Percentiles rank a stretch among this genome's conserved stretches.
Conservation (phyloP, 2,329 filamentous ascomycete species). For the Xylaria sp. region DNA sequence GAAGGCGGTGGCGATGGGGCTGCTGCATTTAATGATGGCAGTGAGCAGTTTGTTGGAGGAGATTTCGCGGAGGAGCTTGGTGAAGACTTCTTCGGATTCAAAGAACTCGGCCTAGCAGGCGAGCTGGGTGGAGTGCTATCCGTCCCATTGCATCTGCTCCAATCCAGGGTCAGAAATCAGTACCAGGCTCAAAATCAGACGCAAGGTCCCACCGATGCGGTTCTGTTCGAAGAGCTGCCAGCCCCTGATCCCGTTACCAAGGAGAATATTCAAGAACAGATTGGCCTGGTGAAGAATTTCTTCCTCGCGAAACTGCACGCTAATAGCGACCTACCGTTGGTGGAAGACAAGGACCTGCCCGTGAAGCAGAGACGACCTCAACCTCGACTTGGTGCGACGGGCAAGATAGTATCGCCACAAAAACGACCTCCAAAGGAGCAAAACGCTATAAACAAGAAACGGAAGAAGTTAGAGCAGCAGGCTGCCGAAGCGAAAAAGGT, state of each 20-base stretch:
- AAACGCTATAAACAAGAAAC: constrained; percentile 85
- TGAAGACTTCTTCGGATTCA: constrained; percentile 99
- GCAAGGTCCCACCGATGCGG: constrained; percentile 65
- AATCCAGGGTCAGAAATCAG: constrained; percentile 86
- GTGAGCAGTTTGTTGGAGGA: constrained; percentile 94
- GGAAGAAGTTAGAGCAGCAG: constrained; percentile 78
- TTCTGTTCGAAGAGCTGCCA: constrained; percentile 74
- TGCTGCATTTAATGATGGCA: constrained; percentile 93
- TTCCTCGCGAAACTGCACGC: constrained; percentile 89
- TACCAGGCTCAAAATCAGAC: constrained; percentile 79
- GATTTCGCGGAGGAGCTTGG: constrained; percentile 98
- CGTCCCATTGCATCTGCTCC: constrained; percentile 92
- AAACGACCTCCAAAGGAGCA: constrained; percentile 86
- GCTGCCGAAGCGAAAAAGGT: constrained; percentile 58
- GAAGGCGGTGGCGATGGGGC: constrained; percentile 83
- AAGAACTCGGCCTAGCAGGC: constrained; percentile 88
- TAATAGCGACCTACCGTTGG: constrained; percentile 81
- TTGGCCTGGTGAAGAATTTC: constrained; percentile 90
- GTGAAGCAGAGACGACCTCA: constrained; percentile 84
- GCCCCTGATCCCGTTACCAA: constrained; percentile 80
- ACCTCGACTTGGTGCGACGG: constrained; percentile 74
- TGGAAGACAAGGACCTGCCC: constrained; percentile 95
- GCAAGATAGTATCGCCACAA: constrained; percentile 86
- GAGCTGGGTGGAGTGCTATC: constrained; percentile 91
- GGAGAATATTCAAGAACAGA: constrained; percentile 80